phyloP scores from a whole-genome alignment of 805 yeast species.

The Yarrowia sp. region DNA sequence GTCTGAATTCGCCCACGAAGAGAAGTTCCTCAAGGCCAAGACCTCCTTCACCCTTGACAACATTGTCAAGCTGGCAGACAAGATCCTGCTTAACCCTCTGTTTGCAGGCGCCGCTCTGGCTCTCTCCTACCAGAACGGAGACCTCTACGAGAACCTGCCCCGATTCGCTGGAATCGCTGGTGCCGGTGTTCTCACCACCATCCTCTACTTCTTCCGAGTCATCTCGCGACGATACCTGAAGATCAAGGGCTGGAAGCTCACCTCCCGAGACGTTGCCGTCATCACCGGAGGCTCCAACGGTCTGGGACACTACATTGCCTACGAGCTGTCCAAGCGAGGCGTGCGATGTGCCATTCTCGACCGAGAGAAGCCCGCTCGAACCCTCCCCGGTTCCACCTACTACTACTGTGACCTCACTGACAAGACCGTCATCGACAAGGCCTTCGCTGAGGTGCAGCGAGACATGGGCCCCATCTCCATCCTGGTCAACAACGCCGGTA shows the following conservation, averaged over 20 bases:
- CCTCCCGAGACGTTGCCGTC: constrained; percentile 62
- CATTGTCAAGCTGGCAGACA: constrained; percentile 34
- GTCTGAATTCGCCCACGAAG: constrained; percentile 37
- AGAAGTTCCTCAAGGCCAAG: constrained; percentile 26
- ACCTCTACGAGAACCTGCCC: constrained; percentile 36
- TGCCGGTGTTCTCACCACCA: constrained; percentile 17
- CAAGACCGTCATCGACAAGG: constrained; percentile 52
- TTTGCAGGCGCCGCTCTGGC: constrained; percentile 24
- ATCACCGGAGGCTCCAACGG: constrained; percentile 89
- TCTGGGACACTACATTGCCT: constrained; percentile 71
- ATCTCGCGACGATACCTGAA: constrained; percentile 37
- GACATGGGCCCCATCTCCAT: constrained; percentile 64
- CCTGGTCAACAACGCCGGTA: constrained; percentile 78
- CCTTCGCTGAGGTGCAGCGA: constrained; percentile 46
- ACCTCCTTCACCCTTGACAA: constrained; percentile 21
- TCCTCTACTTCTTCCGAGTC: constrained; percentile 37
- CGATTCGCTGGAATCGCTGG: constrained; percentile 36
- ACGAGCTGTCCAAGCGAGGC: constrained; percentile 56
- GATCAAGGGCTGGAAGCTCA: constrained; percentile 38
- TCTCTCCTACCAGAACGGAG: constrained; percentile 36
- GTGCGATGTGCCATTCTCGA: constrained; percentile 71
- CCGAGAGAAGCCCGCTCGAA: constrained; percentile 53
- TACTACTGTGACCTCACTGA: constrained; percentile 69
- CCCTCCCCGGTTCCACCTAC: constrained; percentile 49
- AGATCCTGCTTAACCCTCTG: constrained; percentile 34